phyloP scores from a whole-genome alignment of 257 asterid genomes.

The Osmanthus fragrans region DNA sequence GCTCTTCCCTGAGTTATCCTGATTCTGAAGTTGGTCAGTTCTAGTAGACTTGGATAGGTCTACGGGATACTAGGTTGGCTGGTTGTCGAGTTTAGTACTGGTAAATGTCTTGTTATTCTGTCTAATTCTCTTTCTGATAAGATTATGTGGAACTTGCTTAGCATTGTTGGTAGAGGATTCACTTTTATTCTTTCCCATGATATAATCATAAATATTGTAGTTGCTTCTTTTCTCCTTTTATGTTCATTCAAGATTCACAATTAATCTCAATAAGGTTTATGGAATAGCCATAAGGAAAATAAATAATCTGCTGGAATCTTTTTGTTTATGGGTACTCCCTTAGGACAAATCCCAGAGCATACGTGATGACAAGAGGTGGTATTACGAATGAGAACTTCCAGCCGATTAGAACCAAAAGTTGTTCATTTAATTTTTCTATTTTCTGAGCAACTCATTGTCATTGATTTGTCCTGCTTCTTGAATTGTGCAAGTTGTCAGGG shows the following conservation, averaged over 20 bases:
- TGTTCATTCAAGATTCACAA: constrained; percentile 52
- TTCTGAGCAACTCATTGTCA: constrained; percentile 4
- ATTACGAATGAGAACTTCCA: constrained; percentile 58
- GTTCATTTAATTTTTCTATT: constrained; percentile 67
- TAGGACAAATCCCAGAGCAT: constrained; percentile 91
- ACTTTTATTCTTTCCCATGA: not conserved
- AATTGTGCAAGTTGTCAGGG: not conserved
- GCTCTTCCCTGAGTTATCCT: not conserved
- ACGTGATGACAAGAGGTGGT: constrained; percentile 97
- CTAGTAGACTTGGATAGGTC: not conserved
- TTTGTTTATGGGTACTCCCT: constrained; percentile 96
- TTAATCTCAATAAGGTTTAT: constrained; percentile 60
- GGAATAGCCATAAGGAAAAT: constrained; percentile 67
- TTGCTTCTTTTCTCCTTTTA: constrained; percentile 21
- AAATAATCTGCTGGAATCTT: constrained; percentile 85
- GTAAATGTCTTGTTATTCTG: not conserved
- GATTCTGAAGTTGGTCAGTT: not conserved
- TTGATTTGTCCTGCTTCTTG: constrained; percentile 9
- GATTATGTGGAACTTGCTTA: not conserved
- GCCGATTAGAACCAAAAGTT: constrained; percentile 82
- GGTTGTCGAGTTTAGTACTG: not conserved
- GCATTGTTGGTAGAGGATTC: not conserved
- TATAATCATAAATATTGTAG: not conserved
- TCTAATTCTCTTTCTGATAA: not conserved
- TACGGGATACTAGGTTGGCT: not conserved